Percentiles rank a stretch among this genome's conserved stretches.
Conservation (phyloP, 2,329 filamentous ascomycete genomes). For the Magnaporthiopsis rhizophila region DNA sequence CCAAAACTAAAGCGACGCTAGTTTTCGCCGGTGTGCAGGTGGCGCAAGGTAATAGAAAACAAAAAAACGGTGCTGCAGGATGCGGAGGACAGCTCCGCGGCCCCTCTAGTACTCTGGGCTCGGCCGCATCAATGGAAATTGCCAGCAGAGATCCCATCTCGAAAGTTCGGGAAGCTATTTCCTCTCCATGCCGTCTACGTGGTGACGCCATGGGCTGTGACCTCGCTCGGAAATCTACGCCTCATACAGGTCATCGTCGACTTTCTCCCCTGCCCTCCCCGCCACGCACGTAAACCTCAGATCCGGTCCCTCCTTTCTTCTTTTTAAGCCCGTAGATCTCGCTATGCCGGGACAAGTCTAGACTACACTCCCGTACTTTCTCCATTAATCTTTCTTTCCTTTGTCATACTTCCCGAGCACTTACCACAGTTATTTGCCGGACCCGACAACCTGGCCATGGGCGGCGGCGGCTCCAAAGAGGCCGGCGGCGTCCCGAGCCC, state of each 20-base stretch:
- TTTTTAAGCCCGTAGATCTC: not conserved
- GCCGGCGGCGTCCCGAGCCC: not conserved
- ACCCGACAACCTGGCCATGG: not conserved
- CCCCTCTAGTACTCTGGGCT: not conserved
- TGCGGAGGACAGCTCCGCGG: not conserved
- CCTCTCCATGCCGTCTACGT: not conserved
- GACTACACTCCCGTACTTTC: too few species aligned
- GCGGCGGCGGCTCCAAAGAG: slow-evolving; percentile 5
- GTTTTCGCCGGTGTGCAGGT: too few species aligned
- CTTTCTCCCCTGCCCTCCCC: not conserved
- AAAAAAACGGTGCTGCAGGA: not conserved
- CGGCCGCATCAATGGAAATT: not conserved
- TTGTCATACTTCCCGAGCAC: not conserved
- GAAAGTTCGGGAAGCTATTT: not conserved
- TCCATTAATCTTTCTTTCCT: not conserved
- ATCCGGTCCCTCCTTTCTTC: not conserved
- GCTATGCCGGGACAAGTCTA: not conserved
- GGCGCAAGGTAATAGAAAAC: too few species aligned
- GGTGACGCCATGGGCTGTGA: not conserved
- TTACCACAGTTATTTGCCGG: too few species aligned
- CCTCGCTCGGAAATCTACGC: not conserved
- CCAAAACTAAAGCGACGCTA: too few species aligned
- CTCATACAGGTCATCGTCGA: not conserved
- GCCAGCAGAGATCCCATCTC: not conserved
- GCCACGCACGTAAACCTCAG: not conserved